Evolutionary conservation across 352 stramenopile genomes (phyloP), one percentile per base, ranked within the genome.

Genomic region (Pythium dissimile): DNA sequence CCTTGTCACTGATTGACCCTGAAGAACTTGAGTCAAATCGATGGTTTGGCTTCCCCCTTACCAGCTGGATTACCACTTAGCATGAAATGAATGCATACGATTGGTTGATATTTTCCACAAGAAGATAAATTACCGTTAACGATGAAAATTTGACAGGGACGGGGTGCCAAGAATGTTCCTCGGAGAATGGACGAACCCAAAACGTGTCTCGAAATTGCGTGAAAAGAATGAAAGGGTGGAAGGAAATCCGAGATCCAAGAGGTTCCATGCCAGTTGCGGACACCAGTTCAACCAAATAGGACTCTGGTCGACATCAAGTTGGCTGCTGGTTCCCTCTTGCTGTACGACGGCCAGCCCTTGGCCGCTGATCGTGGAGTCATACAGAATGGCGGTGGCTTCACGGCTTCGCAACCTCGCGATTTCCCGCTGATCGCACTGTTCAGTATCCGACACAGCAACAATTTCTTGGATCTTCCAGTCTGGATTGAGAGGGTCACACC

Each of bases 61-160:
- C 6, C 56, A 64, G 46, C 46, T 13, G 56, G 46, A 21, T 52
- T 15, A 16, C 9, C 30, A 34, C 20, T 38, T 21, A 13, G 11
- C 20, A 15, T n/a, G 44, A 50, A 49, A 55, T 27, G 46, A 62
- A 62, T 24, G 12, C 1, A 31, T 53, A 15, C 37, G 27, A 64
- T 43, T 64, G 56, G 47, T 3, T 41, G 26, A 53, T 48, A 54
- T n/a, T n/a, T n/a, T n/a, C 28, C 2, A 23, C 2, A 10, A 15
- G 11, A 3, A 20, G 35, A 27, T 62, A 55, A 62, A 32, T 55
- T 62, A 43, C 54, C 38, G n/a, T n/a, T n/a, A n/a, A n/a, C n/a
- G n/a, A n/a, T n/a, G n/a, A 37, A 18, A 26, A 9, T 8, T 13
- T 30, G 23, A 7, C n/a, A 50, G 27, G 39, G 35, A 41, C 28